A percentile compares a stretch with the other conserved stretches of the same genome.
These are phyloP conservation scores for Huntiella decipiens DNA, from an alignment of 2,329 filamentous ascomycete species.

Conservation along the genomic window DNA sequence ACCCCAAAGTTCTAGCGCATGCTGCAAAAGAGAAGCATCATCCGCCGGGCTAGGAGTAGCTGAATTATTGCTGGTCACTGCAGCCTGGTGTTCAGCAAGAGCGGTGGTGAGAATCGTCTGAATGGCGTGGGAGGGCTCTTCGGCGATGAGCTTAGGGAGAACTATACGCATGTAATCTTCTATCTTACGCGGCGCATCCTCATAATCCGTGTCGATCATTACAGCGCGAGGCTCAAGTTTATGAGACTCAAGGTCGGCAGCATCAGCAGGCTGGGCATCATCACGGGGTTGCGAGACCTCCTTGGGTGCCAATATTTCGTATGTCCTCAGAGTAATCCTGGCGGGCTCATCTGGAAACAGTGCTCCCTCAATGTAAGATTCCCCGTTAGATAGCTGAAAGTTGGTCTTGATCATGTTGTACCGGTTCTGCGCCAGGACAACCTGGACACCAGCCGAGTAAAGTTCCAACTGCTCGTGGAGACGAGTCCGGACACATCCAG, in stretches of 20 bases:
- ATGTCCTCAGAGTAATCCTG: slow-evolving; percentile 11
- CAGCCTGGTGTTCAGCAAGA: slow-evolving; percentile 12
- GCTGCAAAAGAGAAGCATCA: slow-evolving; percentile 34
- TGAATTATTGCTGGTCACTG: slow-evolving; percentile 22
- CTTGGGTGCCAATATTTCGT: slow-evolving; percentile 18
- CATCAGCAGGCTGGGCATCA: neutral
- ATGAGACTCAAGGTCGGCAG: neutral
- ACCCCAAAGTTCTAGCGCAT: slow-evolving; percentile 44
- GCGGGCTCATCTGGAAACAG: slow-evolving; percentile 35
- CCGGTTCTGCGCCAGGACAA: slow-evolving; percentile 40
- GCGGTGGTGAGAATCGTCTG: slow-evolving; percentile 38
- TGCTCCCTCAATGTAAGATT: slow-evolving; percentile 34
- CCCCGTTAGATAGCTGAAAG: slow-evolving; percentile 28
- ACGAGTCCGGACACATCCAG: slow-evolving; percentile 42
- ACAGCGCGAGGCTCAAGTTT: slow-evolving; percentile 22
- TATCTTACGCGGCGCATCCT: slow-evolving; percentile 39
- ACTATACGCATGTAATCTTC: slow-evolving; percentile 42
- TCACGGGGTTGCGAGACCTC: slow-evolving; percentile 16
- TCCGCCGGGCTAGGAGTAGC: slow-evolving; percentile 16
- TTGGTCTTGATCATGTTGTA: slow-evolving; percentile 35
- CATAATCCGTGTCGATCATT: slow-evolving; percentile 42
- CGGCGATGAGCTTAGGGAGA: slow-evolving; percentile 36
- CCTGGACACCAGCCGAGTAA: slow-evolving; percentile 44
- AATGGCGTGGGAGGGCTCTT: slow-evolving; percentile 42
- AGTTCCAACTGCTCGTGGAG: slow-evolving; percentile 42